A percentile compares a stretch with the other conserved stretches of the same genome.
These are phyloP conservation scores for Arxiozyma heterogenica DNA, from an alignment of 1,139 yeast species.

Conservation along the genomic window DNA sequence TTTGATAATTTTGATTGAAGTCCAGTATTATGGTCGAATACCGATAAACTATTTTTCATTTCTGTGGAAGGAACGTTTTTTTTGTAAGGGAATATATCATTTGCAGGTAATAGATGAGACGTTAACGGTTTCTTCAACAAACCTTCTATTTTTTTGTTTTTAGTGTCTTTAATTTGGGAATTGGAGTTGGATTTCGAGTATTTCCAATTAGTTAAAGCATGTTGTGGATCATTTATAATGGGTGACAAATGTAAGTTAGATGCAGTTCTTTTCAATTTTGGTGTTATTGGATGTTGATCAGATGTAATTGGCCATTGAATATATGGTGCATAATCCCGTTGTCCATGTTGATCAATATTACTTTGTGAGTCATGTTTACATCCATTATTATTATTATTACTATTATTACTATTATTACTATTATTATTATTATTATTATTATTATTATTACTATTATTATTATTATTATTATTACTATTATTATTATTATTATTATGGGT, in stretches of 20 bases:
- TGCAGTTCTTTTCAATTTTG: conserved; percentile 16
- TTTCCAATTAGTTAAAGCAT: conserved; percentile 12
- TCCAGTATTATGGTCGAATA: conserved; percentile 15
- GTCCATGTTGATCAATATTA: conserved; percentile 12
- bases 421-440: no score
- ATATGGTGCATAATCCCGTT: conserved; percentile 12
- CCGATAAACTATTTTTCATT: neutral
- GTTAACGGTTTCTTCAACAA: neutral
- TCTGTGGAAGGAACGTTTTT: neutral
- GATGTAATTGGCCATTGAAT: conserved; percentile 25
- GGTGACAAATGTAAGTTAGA: conserved; percentile 26
- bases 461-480: no score
- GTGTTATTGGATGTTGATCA: conserved; percentile 10
- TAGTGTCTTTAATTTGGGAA: neutral
- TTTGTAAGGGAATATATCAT: neutral
- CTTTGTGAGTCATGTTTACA: neutral
- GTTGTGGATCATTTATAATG: conserved; percentile 17
- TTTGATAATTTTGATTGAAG: conserved; percentile 25
- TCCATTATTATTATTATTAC: neutral
- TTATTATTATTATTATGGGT: no score
- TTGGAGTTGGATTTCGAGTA: conserved; percentile 10
- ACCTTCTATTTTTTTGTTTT: neutral
- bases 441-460: no score
- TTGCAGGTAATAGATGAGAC: neutral
- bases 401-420: no score